Percentiles rank a stretch among this genome's conserved stretches.
Conservation (phyloP, 1,139 yeast species). For the Candida dubliniensis region DNA sequence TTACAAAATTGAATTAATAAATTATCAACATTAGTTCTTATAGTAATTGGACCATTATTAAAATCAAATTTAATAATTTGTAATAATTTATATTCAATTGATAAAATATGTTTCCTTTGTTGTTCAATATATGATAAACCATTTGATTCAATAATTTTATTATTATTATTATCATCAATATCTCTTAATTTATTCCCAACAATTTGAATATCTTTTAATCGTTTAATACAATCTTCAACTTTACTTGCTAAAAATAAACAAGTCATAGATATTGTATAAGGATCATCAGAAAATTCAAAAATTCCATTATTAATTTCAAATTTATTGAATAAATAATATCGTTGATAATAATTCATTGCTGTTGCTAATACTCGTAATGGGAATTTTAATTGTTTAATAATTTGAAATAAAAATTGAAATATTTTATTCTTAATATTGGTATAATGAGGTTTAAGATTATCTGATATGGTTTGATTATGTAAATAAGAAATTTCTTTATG, state of each 20-base stretch:
- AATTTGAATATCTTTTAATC: slow-evolving; percentile 58
- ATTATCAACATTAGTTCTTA: slow-evolving; percentile 53
- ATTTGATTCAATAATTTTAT: slow-evolving; percentile 15
- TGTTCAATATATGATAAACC: slow-evolving; percentile 32
- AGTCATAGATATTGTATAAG: slow-evolving; percentile 63
- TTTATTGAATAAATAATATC: slow-evolving; percentile 64
- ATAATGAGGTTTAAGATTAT: slow-evolving; percentile 45
- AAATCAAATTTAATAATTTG: slow-evolving; percentile 79
- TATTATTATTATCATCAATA: slow-evolving; percentile 24
- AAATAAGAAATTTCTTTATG: slow-evolving; percentile 53
- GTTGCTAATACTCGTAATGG: slow-evolving; percentile 69
- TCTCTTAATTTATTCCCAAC: slow-evolving; percentile 45
- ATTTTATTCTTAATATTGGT: slow-evolving; percentile 55
- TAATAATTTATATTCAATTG: slow-evolving; percentile 66
- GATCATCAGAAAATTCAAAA: slow-evolving; percentile 30
- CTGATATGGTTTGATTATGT: slow-evolving; percentile 54
- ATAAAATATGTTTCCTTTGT: slow-evolving; percentile 54
- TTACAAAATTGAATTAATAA: slow-evolving; percentile 69
- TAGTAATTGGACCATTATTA: slow-evolving; percentile 37
- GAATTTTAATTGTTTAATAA: slow-evolving; percentile 55
- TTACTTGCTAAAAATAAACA: slow-evolving; percentile 80
- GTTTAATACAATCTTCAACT: slow-evolving; percentile 86
- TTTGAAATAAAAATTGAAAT: slow-evolving; percentile 53
- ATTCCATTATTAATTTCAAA: slow-evolving; percentile 42
- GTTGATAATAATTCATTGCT: slow-evolving; percentile 70